These are phyloP conservation scores for Polytrichum commune DNA, from an alignment of 225 moss, liverwort and hornwort species.

Conservation along the genomic window DNA sequence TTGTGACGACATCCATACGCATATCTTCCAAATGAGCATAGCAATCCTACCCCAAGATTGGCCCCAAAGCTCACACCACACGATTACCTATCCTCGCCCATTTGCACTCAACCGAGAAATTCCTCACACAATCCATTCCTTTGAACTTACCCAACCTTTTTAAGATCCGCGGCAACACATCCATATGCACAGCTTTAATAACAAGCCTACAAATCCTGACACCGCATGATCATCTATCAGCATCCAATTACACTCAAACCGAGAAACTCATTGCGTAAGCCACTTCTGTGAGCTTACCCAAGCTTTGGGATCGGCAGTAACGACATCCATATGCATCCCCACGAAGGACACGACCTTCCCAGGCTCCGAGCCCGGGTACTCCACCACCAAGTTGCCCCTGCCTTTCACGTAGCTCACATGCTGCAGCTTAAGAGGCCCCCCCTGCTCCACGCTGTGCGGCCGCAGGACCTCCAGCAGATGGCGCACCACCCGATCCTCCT, in stretches of 20 bases:
- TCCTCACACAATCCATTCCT: no score
- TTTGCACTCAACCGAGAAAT: no score
- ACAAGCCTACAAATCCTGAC: no score
- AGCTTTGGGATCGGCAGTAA: conserved; percentile 57
- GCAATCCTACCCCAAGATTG: no score
- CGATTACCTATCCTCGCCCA: no score
- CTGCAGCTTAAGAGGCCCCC: conserved; percentile 50
- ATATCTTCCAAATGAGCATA: no score
- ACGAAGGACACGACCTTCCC: conserved; percentile 63
- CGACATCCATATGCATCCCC: conserved; percentile 75
- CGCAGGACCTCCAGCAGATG: conserved; percentile 56
- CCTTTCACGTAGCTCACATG: conserved; percentile 61
- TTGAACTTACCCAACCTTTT: conserved; percentile 43
- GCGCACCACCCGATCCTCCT: conserved; percentile 60
- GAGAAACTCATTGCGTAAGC: no score
- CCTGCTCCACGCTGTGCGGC: conserved; percentile 39
- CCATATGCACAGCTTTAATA: conserved; percentile 38
- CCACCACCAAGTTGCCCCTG: conserved; percentile 65
- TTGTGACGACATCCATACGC: no score
- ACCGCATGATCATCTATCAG: no score
- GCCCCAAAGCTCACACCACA: no score
- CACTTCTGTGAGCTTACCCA: conserved; percentile 38
- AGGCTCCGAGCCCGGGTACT: conserved; percentile 55
- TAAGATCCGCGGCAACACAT: conserved; percentile 65
- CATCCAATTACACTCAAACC: no score